Evolutionary conservation across 345 rosid genomes (phyloP).

Genomic region (Sapria himalayana): DNA sequence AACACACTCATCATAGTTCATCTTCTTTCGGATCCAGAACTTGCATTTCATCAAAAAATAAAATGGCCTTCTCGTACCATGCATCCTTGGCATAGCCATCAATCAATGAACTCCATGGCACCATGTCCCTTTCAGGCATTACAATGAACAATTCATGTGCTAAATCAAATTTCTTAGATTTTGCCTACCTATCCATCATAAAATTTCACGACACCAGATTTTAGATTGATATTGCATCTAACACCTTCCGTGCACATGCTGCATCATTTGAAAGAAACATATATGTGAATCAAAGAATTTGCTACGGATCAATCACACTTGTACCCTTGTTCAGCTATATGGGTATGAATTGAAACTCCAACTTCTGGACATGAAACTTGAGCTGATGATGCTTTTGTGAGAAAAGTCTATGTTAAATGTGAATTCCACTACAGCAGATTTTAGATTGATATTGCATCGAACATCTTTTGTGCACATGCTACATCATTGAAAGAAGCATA

Average conservation of each 20-base stretch:
- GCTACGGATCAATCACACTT: constrained; percentile 32
- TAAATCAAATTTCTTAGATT: constrained; percentile 31
- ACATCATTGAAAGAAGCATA: too few species aligned
- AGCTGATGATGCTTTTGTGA: constrained; percentile 40
- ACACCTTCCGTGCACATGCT: constrained; percentile 29
- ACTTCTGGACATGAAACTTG: constrained; percentile 22
- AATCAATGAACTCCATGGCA: constrained; percentile 73
- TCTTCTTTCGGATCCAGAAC: constrained; percentile 28
- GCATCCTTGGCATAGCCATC: constrained; percentile 61
- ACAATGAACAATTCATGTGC: constrained; percentile 37
- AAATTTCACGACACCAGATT: constrained; percentile 68
- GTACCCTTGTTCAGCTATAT: constrained; percentile 27
- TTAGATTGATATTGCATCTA: constrained; percentile 38
- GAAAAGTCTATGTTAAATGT: constrained; percentile 65
- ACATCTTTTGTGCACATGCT: too few species aligned
- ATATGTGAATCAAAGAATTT: constrained; percentile 53
- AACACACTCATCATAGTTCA: constrained; percentile 79
- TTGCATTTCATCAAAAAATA: constrained; percentile 38
- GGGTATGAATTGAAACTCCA: constrained; percentile 27
- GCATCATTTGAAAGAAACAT: constrained; percentile 32
- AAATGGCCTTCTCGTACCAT: constrained; percentile 36
- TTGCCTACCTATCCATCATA: constrained; percentile 52
- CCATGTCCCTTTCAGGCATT: constrained; percentile 47
- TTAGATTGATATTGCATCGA: too few species aligned
- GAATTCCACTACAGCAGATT: too few species aligned